These are phyloP conservation scores for Blastobotrys arbuscula DNA, from an alignment of 1,139 yeast genomes.

Conservation along the genomic window DNA sequence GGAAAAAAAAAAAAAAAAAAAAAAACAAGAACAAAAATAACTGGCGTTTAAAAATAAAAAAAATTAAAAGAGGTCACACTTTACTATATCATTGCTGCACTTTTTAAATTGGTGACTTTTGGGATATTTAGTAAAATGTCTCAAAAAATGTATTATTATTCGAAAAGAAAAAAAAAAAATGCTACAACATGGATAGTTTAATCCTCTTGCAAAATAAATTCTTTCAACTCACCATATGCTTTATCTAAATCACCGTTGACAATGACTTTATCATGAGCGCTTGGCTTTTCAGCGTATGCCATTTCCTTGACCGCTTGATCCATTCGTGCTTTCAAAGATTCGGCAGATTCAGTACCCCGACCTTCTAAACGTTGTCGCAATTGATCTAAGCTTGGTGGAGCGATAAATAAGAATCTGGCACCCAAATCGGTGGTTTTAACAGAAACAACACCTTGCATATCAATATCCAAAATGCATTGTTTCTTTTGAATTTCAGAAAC, in stretches of 20 bases:
- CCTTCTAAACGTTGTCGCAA: constrained; percentile 68
- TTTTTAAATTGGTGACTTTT: too few species aligned
- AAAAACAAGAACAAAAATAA: too few species aligned
- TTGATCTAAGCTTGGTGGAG: constrained; percentile 86
- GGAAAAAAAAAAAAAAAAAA: neutral
- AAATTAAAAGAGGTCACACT: too few species aligned
- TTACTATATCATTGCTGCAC: too few species aligned
- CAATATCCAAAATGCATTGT: constrained; percentile 89
- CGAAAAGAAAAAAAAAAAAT: neutral
- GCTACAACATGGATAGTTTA: neutral
- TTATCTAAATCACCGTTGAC: constrained; percentile 88
- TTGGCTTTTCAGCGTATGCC: constrained; percentile 75
- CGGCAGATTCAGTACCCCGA: constrained; percentile 93
- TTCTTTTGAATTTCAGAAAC: constrained; percentile 49
- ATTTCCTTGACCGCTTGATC: constrained; percentile 82
- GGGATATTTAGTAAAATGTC: neutral
- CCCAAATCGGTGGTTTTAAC: constrained; percentile 78
- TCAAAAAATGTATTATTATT: neutral
- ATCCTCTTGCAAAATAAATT: constrained; percentile 37
- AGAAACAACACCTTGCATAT: constrained; percentile 96
- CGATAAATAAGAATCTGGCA: constrained; percentile 79
- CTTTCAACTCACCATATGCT: constrained; percentile 77
- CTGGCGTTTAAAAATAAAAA: too few species aligned
- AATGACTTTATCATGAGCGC: constrained; percentile 84
- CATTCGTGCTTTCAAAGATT: constrained; percentile 75